phyloP scores from a whole-genome alignment of 2,329 filamentous ascomycete genomes.

The Cladosporium austrohemisphaericum region DNA sequence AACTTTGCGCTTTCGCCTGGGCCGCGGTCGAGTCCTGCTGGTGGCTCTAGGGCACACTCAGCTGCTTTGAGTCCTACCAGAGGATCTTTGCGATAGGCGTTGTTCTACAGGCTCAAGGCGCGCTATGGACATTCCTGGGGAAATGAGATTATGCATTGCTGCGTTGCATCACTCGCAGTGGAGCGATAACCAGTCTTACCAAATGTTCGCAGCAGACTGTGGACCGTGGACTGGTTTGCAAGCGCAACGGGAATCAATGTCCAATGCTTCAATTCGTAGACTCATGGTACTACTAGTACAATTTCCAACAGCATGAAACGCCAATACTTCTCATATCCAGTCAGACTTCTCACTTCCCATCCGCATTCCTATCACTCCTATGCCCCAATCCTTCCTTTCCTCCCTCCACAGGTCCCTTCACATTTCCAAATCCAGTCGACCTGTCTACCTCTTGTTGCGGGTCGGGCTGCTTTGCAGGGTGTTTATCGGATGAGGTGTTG shows the following conservation, averaged over 20 bases:
- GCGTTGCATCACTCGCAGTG: no score
- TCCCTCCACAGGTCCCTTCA: slow-evolving; percentile 31
- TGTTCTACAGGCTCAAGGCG: no score
- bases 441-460: slow-evolving; percentile 30
- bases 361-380: slow-evolving; percentile 13
- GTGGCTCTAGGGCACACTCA: neutral
- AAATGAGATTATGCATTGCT: no score
- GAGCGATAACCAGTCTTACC: no score
- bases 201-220: no score
- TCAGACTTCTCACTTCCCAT: slow-evolving; percentile 4
- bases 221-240: no score
- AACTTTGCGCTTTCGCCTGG: slow-evolving; percentile 21
- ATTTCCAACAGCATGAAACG: no score
- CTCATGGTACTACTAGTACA: no score
- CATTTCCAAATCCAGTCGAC: slow-evolving; percentile 32
- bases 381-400: slow-evolving; percentile 32
- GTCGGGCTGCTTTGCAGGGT: slow-evolving; percentile 39
- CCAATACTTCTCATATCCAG: no score
- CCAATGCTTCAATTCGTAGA: no score
- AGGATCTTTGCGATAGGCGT: neutral
- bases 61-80: neutral
- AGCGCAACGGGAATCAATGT: no score
- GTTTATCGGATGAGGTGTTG: slow-evolving; percentile 31
- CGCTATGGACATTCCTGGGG: no score
- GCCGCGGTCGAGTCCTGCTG: neutral